Base-by-base conservation (phyloP, 352 stramenopile species). In the Blastocystis sp. region DNA sequence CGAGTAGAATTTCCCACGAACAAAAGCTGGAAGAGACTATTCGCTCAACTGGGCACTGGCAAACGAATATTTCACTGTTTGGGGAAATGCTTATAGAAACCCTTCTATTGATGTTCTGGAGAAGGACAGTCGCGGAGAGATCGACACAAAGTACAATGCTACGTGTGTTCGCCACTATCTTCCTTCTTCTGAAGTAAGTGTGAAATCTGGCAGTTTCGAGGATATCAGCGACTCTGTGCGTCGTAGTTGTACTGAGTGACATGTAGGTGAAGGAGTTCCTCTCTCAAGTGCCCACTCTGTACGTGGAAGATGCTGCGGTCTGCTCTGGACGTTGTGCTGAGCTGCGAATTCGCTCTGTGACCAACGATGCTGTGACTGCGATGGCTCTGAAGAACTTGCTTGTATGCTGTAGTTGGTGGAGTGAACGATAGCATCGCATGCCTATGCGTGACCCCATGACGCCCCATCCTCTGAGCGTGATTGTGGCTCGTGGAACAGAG, bases 41-140 rank as follows among this genome's bases (percentile, higher is more conserved):
- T 39, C 75, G 9, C 62, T 87, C 0, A 87, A 87, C 26, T 87
- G 75, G 75, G 55, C 75, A 9, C 47, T 87, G 6, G 39, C 75
- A 6, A 75, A 24, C 62, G 75, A 87, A 39, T 79, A 39, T 16
- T 76, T 87, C 37, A 87, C 75, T 7, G 47, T 87, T 87, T 87
- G 75, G 75, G 62, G 62, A 54, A 87, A 87, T 87, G 75, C 75
- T 8, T 87, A 87, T 43, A 81, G 75, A 81, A 87, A 87, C 45
- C 75, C 75, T 4, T 78, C 45, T 30, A 34, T 39, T 11, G 62
- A 87, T 16, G 24, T 87, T 76, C 62, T 87, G 20, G 34, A 53
- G 11, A 45, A 16, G 13, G 68, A 75, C 34, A 87, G 6, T 39
- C 16, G 76, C 20, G 75, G 75, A 11, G 62, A 69, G 34, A n/a